Conservation (phyloP, 2,329 filamentous ascomycete species). For the Aschersonia sp. region DNA sequence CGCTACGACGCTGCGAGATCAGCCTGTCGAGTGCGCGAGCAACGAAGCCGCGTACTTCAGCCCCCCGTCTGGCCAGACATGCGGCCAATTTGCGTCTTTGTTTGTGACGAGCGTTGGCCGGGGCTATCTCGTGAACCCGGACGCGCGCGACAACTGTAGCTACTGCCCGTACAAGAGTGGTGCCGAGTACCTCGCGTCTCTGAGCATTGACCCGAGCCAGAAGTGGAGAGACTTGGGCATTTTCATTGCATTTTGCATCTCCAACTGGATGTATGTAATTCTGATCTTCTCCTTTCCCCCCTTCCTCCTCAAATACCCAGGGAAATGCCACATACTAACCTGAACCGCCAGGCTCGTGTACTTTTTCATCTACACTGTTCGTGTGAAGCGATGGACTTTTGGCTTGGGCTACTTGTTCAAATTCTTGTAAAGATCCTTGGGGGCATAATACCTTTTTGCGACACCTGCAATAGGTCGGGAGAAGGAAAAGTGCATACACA, state of each 20-base stretch:
- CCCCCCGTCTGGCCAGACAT: constrained; percentile 49
- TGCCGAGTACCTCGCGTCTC: constrained; percentile 47
- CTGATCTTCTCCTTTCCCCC: not conserved
- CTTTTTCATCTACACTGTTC: constrained; percentile 63
- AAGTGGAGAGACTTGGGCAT: constrained; percentile 62
- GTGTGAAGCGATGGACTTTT: constrained; percentile 57
- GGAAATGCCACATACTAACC: not conserved
- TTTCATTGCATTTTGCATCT: constrained; percentile 55
- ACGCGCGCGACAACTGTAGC: constrained; percentile 43
- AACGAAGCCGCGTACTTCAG: constrained; percentile 31
- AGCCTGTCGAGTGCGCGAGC: constrained; percentile 24
- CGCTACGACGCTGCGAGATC: constrained; percentile 5
- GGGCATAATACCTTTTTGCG: no score
- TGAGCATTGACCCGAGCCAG: constrained; percentile 34
- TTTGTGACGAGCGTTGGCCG: constrained; percentile 32
- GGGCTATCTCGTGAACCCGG: constrained; percentile 51
- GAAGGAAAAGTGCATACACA: no score
- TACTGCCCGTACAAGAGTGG: constrained; percentile 50
- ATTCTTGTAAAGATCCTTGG: not conserved
- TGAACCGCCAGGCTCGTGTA: constrained; percentile 37
- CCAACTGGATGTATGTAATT: constrained; percentile 40
- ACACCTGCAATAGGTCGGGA: no score
- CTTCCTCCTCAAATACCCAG: not conserved
- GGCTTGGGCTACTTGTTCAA: constrained; percentile 38
- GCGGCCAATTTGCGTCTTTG: constrained; percentile 44